These are phyloP conservation scores for Ustilago trichophora DNA, from an alignment of 1,284 basidiomycete genomes.

Conservation along the genomic window DNA sequence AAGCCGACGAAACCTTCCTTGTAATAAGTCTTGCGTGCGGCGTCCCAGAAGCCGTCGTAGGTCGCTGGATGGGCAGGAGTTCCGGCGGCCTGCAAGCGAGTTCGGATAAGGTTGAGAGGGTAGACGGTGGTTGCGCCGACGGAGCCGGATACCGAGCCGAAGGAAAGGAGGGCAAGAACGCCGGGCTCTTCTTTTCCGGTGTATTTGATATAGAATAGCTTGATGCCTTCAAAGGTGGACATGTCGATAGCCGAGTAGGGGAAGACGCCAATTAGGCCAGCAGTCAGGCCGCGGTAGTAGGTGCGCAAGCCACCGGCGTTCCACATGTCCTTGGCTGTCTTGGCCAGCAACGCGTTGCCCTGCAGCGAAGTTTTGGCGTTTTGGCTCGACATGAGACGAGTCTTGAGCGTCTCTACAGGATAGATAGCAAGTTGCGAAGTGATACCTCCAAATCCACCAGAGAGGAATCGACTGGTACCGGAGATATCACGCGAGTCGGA, in stretches of 20 bases:
- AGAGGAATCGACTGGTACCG: slow-evolving; percentile 88
- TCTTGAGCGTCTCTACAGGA: slow-evolving; percentile 66
- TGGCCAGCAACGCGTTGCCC: slow-evolving; percentile 73
- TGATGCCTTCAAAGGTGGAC: slow-evolving; percentile 68
- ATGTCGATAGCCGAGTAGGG: slow-evolving; percentile 68
- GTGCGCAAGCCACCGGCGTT: slow-evolving; percentile 79
- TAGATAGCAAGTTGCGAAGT: slow-evolving; percentile 80
- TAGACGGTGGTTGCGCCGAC: slow-evolving; percentile 68
- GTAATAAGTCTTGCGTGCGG: slow-evolving; percentile 80
- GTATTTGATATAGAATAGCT: slow-evolving; percentile 68
- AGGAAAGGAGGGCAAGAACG: slow-evolving; percentile 66
- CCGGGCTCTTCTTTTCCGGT: slow-evolving; percentile 67
- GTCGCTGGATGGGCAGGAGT: slow-evolving; percentile 59
- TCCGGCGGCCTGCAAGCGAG: slow-evolving; percentile 93
- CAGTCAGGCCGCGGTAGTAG: slow-evolving; percentile 90
- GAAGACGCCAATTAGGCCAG: slow-evolving; percentile 68
- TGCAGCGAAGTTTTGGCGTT: slow-evolving; percentile 68
- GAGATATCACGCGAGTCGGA: slow-evolving; percentile 89
- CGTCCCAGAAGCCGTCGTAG: slow-evolving; percentile 89
- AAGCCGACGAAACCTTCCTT: slow-evolving; percentile 92
- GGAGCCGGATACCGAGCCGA: slow-evolving; percentile 67
- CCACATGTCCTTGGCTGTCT: slow-evolving; percentile 76
- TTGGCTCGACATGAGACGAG: slow-evolving; percentile 78
- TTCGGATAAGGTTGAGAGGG: slow-evolving; percentile 77
- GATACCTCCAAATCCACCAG: slow-evolving; percentile 94